phyloP scores from a whole-genome alignment of 1,139 yeast species.

The Suhomyces atakaporum region DNA sequence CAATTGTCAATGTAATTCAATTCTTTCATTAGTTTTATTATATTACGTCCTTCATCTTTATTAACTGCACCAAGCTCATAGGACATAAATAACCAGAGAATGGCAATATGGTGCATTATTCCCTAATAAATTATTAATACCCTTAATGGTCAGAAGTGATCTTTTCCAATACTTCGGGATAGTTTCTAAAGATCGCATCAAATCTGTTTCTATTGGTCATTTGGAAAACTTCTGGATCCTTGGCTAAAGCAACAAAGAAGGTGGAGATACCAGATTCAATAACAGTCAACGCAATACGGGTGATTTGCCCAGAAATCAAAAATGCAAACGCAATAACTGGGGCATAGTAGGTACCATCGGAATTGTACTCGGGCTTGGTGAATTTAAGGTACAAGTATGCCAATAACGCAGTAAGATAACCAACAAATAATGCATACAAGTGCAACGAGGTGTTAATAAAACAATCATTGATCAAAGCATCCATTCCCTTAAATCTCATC shows the following conservation, averaged over 20 bases:
- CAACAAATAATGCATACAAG: constrained; percentile 70
- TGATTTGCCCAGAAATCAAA: constrained; percentile 74
- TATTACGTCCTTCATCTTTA: too few relatives aligned
- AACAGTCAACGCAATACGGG: constrained; percentile 70
- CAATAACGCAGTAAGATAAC: constrained; percentile 66
- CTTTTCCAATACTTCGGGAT: constrained; percentile 73
- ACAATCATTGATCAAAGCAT: constrained; percentile 83
- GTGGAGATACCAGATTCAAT: constrained; percentile 83
- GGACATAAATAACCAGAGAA: too few relatives aligned
- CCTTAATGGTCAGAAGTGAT: constrained; percentile 38
- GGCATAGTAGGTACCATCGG: constrained; percentile 66
- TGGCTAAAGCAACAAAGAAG: constrained; percentile 82
- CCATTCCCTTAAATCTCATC: constrained; percentile 78
- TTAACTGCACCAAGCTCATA: not conserved
- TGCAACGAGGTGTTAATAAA: constrained; percentile 75
- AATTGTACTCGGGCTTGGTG: constrained; percentile 73
- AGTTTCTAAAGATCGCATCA: constrained; percentile 67
- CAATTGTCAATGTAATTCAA: too few relatives aligned
- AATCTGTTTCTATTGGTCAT: constrained; percentile 76
- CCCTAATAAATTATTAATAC: not conserved
- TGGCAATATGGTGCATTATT: too few relatives aligned
- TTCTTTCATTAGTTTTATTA: not conserved
- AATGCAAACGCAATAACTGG: constrained; percentile 79
- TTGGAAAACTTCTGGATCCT: constrained; percentile 83
- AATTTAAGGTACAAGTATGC: constrained; percentile 70